phyloP scores from a whole-genome alignment of 306 rosid genomes.

The Acacia melanoxylon region DNA sequence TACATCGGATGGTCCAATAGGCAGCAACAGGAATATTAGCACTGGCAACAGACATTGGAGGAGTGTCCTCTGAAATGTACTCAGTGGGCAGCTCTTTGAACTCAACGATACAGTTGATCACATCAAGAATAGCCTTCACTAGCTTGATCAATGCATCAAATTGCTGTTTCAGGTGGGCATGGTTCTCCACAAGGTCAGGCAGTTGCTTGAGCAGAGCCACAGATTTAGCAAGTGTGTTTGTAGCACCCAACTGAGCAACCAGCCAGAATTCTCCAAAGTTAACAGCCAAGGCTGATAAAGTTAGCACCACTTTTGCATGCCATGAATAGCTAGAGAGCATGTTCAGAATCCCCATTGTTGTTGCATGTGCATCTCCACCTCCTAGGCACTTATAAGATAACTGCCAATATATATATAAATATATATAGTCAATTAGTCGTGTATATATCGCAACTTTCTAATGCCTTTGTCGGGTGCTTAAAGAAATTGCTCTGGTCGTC shows the following conservation, averaged over 20 bases:
- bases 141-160: slow-evolving; percentile 44
- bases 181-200: slow-evolving; percentile 42
- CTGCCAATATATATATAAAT: slow-evolving; percentile 26
- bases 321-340: slow-evolving; percentile 50
- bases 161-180: slow-evolving; percentile 38
- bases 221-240: slow-evolving; percentile 53
- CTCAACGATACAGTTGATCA: slow-evolving; percentile 42
- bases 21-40: slow-evolving; percentile 55
- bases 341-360: slow-evolving; percentile 46
- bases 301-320: slow-evolving; percentile 63
- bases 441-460: too few relatives aligned
- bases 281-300: slow-evolving; percentile 50
- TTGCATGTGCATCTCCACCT: slow-evolving; percentile 44
- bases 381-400: slow-evolving; percentile 43
- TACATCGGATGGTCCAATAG: slow-evolving; percentile 56
- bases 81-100: slow-evolving; percentile 41
- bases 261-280: slow-evolving; percentile 62
- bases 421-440: background rate
- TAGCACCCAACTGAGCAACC: slow-evolving; percentile 41
- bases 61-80: slow-evolving; percentile 48
- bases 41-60: slow-evolving; percentile 39
- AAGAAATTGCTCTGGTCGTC: background rate
- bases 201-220: slow-evolving; percentile 56
- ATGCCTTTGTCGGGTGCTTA: background rate
- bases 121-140: slow-evolving; percentile 31